Percentiles rank a stretch among this genome's conserved stretches.
These are phyloP conservation scores for Laguncularia racemosa DNA, from an alignment of 345 rosid species.

Conservation along the genomic window DNA sequence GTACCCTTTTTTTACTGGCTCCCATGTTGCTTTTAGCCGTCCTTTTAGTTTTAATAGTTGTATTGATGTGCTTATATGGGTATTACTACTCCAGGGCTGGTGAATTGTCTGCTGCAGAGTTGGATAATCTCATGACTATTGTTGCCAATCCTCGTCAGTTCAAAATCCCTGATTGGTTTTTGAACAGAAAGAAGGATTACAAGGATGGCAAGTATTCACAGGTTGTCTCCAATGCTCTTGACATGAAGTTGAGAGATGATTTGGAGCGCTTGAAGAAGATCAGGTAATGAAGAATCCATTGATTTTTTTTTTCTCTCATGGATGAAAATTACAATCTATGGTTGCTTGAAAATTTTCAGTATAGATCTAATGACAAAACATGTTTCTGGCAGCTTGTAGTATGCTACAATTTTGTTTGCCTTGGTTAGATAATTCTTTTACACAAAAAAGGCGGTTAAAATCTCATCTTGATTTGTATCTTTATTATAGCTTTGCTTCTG, in stretches of 20 bases:
- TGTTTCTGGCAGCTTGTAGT: too few relatives aligned
- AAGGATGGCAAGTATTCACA: slow-evolving; percentile 14
- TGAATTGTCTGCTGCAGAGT: slow-evolving; percentile 13
- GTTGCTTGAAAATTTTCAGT: too few relatives aligned
- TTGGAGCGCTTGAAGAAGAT: slow-evolving; percentile 14
- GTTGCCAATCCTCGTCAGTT: slow-evolving; percentile 14
- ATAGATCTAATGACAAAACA: too few relatives aligned
- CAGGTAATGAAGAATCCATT: background rate
- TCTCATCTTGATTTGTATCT: too few relatives aligned
- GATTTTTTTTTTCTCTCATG: too few relatives aligned
- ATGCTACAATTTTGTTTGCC: too few relatives aligned
- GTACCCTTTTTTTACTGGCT: background rate
- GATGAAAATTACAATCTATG: too few relatives aligned
- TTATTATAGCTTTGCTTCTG: too few relatives aligned
- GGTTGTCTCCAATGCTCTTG: slow-evolving; percentile 12
- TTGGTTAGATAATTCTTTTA: too few relatives aligned
- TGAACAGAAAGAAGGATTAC: slow-evolving; percentile 14
- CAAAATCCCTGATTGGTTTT: slow-evolving; percentile 12
- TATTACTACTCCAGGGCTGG: slow-evolving; percentile 3
- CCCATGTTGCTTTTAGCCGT: background rate
- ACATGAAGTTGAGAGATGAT: slow-evolving; percentile 16
- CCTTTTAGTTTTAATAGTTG: background rate
- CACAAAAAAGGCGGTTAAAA: too few relatives aligned
- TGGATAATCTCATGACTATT: slow-evolving; percentile 11
- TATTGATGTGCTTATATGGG: background rate